Base-by-base conservation (phyloP, 768 basidiomycete genomes). In the Mycena maculata region DNA sequence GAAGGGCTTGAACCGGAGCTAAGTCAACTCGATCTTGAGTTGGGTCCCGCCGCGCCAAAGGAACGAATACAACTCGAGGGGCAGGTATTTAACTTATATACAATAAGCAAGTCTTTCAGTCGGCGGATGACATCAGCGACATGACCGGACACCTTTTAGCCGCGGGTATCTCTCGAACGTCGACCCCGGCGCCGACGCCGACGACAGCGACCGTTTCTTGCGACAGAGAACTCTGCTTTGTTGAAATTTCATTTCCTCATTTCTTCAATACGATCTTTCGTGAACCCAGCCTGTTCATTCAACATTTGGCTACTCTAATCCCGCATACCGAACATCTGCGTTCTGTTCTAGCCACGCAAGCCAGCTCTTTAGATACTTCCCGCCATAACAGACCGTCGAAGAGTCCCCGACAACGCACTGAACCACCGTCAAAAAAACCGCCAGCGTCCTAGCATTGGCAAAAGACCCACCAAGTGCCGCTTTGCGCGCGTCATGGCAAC, bases 321-420 rank as follows among this genome's bases (percentile, higher is more conserved):
- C 95, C 1, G 92, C 93, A 78, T 90, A 98, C 70, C 93, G n/a
- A 20, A 99, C 91, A 75, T 98, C 96, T 23, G 95, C 96, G 72
- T 97, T 89, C 10, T 83, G 83, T 70, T 99, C 97, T 15, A 99
- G 79, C 94, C 95, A 99, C 4, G 83, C 80, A 71, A 98, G 86
- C 98, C 98, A 99, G 66, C 87, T 87, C 76, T 93, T 94, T 39
- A 99, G 79, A 78, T 93, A 99, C 42, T 82, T 74, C 25, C 93
- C 89, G 7, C 97, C 97, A 72, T 96, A 91, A 33, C 85, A 82
- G 4, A 99, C 91, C 0, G 97, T 99, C 2, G 91, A 92, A 0
- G 95, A 96, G 76, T 99, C 98, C 1, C 98, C 98, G 0, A 99
- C n/a, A 2, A 99, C 79, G 72, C 95, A 97, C 94, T 97, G 33